Percentiles rank a stretch among this genome's conserved stretches.
Conservation (phyloP, 192 early-diverging fungal genomes). For the Coemansia sp. region DNA sequence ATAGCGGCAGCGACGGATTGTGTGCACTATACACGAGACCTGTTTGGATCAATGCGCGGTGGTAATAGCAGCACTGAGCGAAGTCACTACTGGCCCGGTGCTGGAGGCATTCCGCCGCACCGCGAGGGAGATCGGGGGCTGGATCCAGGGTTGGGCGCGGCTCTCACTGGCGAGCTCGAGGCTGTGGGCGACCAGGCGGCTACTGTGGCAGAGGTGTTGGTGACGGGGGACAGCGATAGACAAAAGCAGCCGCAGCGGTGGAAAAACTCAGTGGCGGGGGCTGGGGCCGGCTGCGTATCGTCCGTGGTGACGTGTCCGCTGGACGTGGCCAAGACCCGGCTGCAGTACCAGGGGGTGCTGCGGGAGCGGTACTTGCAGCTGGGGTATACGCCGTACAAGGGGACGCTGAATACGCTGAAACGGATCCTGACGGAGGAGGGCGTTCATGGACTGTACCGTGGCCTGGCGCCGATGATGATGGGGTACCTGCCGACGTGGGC, state of each 20-base stretch:
- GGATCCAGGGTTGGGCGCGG: constrained; percentile 2
- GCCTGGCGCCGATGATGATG: constrained; percentile 80
- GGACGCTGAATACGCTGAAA: constrained; percentile 62
- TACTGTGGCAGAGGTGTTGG: neutral
- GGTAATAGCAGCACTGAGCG: constrained; percentile 14
- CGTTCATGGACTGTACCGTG: constrained; percentile 83
- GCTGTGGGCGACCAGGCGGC: constrained; percentile 14
- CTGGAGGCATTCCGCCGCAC: constrained; percentile 39
- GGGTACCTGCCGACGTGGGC: constrained; percentile 91
- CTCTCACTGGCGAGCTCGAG: constrained; percentile 30
- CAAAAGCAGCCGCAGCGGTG: constrained; percentile 27
- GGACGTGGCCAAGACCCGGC: constrained; percentile 90
- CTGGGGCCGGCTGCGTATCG: constrained; percentile 76
- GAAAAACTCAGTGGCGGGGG: constrained; percentile 79
- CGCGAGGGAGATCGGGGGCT: constrained; percentile 18
- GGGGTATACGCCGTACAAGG: constrained; percentile 38
- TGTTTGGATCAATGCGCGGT: constrained; percentile 7
- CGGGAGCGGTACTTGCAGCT: constrained; percentile 16
- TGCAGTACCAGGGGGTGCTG: constrained; percentile 78
- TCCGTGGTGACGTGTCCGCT: constrained; percentile 85
- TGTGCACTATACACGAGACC: constrained; percentile 6
- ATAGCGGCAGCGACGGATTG: constrained; percentile 2
- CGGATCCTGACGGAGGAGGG: constrained; percentile 81
- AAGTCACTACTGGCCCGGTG: constrained; percentile 36
- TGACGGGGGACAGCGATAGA: neutral